phyloP scores from a whole-genome alignment of 2,329 filamentous ascomycete species.

The Claviceps sp. region DNA sequence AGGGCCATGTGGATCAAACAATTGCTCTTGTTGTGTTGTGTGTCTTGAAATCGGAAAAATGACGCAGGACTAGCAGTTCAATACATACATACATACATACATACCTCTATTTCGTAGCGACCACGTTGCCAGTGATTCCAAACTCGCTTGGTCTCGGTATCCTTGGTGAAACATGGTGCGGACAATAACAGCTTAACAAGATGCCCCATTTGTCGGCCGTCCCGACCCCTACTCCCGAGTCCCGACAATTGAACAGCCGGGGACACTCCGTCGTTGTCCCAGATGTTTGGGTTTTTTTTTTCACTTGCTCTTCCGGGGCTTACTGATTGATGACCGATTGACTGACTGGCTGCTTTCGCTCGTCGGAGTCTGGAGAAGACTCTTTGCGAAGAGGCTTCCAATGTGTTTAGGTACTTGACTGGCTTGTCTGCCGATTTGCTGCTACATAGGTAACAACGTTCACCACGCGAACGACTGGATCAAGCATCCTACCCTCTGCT shows the following conservation, averaged over 20 bases:
- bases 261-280: background rate
- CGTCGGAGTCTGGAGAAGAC: no score
- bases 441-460: no score
- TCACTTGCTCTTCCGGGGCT: background rate
- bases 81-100: no score
- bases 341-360: no score
- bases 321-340: background rate
- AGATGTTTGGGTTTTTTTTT: background rate
- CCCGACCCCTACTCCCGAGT: no score
- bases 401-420: no score
- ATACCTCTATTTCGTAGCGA: background rate
- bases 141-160: conserved; percentile 1
- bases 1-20: background rate
- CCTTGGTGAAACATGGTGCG: conserved; percentile 1
- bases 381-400: no score
- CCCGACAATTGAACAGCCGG: background rate
- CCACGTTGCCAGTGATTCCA: conserved; percentile 1
- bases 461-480: no score
- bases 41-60: background rate
- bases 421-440: no score
- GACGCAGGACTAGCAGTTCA: background rate
- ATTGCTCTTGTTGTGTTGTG: background rate
- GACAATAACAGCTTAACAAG: background rate
- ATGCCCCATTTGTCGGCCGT: background rate
- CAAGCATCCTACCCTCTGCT: no score